These are phyloP conservation scores for Diplodia seriata DNA, from an alignment of 2,329 filamentous ascomycete species.

Conservation along the genomic window DNA sequence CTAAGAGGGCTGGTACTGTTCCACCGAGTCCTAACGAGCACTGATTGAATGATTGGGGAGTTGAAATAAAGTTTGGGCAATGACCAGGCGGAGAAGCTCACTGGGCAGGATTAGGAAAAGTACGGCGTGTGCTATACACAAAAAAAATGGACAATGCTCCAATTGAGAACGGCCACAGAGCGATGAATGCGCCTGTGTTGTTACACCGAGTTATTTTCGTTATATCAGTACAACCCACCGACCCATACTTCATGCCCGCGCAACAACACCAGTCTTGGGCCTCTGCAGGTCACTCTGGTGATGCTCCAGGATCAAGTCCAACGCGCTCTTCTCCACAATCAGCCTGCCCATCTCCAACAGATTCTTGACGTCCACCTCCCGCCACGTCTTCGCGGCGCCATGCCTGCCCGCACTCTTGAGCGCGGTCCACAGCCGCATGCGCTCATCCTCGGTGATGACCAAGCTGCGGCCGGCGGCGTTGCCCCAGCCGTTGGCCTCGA, in stretches of 20 bases:
- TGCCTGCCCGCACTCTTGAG: slow-evolving; percentile 63
- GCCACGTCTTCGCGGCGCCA: slow-evolving; percentile 68
- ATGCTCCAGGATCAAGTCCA: slow-evolving; percentile 74
- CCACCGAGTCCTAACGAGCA: no score
- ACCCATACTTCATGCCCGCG: slow-evolving; percentile 51
- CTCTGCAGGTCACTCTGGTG: slow-evolving; percentile 59
- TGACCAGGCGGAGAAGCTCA: no score
- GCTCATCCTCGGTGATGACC: slow-evolving; percentile 32
- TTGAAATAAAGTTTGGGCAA: no score
- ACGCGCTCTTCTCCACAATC: slow-evolving; percentile 82
- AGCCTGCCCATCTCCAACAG: slow-evolving; percentile 83
- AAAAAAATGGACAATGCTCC: background rate
- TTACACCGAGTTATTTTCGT: slow-evolving; percentile 31
- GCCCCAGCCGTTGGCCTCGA: slow-evolving; percentile 69
- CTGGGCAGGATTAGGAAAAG: no score
- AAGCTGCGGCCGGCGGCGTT: slow-evolving; percentile 34
- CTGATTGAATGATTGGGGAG: no score
- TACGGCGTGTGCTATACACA: background rate
- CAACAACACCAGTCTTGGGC: slow-evolving; percentile 18
- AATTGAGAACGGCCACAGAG: background rate
- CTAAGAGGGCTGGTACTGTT: no score
- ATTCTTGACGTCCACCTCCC: slow-evolving; percentile 96
- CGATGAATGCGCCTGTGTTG: slow-evolving; percentile 15
- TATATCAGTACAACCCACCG: slow-evolving; percentile 41
- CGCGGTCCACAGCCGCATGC: slow-evolving; percentile 55